Evolutionary conservation across 2,329 filamentous ascomycete genomes (phyloP), one percentile per base, ranked within the genome.

Genomic region (Colletotrichum sp.): DNA sequence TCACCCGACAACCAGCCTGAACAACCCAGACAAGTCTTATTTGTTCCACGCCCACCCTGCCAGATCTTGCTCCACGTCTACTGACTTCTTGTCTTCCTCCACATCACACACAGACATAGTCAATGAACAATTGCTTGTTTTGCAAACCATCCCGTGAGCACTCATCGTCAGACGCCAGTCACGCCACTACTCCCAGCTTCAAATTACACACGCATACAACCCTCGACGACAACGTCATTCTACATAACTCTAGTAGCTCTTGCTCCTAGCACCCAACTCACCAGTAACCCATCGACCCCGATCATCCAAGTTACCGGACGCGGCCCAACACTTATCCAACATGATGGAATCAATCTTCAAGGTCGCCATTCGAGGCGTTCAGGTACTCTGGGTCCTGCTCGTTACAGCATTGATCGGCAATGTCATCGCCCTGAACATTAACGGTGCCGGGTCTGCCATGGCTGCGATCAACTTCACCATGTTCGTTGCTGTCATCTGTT

Each of bases 401-500:
- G 83, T 89, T 71, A 91, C 90, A 4, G 90, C 87, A 39, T 87
- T 92, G 72, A 87, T 92, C 78, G 90, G 90, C 80, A 92, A 92
- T 78, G 88, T 91, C 80, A 90, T 92, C 76, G 88, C 89, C 67
- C 84, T 76, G 80, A 90, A 90, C 81, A 80, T 85, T 68, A 82
- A 86, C 79, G 88, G 86, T 69, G 82, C 86, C 24, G 80, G 80
- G 26, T 84, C 86, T 15, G 87, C 87, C 76, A 83, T 80, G 76
- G 84, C 88, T n/a, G 86, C 89, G 78, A 82, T 92, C 83, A 92
- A 92, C 86, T 92, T 91, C 82, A 88, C 91, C 84, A 93, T 96
- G 87, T 96, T 96, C 83, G 91, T 93, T 78, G 88, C 91, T 44
- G 90, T 90, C 1, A 88, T 95, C 78, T 89, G 90, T 57, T 94